Conservation (phyloP, 2,329 filamentous ascomycete species). For the Pyrenophora teres region DNA sequence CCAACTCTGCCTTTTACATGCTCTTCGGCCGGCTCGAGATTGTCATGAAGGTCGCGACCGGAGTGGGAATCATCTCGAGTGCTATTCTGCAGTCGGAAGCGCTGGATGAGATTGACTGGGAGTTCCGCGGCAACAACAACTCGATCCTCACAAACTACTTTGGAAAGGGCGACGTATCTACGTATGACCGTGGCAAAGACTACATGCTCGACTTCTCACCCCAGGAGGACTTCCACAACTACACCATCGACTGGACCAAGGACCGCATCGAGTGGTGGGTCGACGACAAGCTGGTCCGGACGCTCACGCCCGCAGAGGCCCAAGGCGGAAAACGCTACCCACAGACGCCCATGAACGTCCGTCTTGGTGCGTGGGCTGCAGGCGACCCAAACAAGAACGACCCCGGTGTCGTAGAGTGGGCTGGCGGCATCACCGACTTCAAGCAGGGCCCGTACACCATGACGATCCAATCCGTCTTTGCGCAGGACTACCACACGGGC, state of each 20-base stretch:
- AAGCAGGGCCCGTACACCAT: slow-evolving; percentile 70
- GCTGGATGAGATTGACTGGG: slow-evolving; percentile 61
- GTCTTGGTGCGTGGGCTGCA: slow-evolving; percentile 70
- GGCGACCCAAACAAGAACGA: slow-evolving; percentile 55
- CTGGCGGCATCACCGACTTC: slow-evolving; percentile 72
- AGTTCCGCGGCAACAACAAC: slow-evolving; percentile 49
- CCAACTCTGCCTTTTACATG: slow-evolving; percentile 65
- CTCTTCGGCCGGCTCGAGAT: slow-evolving; percentile 59
- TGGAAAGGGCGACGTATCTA: slow-evolving; percentile 60
- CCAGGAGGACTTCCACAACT: slow-evolving; percentile 48
- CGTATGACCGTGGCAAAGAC: slow-evolving; percentile 54
- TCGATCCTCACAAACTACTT: slow-evolving; percentile 59
- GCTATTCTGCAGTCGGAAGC: slow-evolving; percentile 58
- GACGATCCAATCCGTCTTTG: slow-evolving; percentile 68
- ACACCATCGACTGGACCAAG: slow-evolving; percentile 67
- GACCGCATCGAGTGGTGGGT: slow-evolving; percentile 68
- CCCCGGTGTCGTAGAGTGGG: slow-evolving; percentile 56
- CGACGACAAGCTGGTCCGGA: slow-evolving; percentile 65
- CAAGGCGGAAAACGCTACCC: slow-evolving; percentile 65
- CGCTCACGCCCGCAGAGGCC: slow-evolving; percentile 64
- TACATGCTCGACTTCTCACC: slow-evolving; percentile 34
- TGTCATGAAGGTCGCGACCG: slow-evolving; percentile 54
- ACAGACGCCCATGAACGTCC: slow-evolving; percentile 74
- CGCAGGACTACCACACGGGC: slow-evolving; percentile 62
- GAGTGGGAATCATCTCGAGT: slow-evolving; percentile 56